Conservation (phyloP, 331 rosid species). For the Malus hybrid region DNA sequence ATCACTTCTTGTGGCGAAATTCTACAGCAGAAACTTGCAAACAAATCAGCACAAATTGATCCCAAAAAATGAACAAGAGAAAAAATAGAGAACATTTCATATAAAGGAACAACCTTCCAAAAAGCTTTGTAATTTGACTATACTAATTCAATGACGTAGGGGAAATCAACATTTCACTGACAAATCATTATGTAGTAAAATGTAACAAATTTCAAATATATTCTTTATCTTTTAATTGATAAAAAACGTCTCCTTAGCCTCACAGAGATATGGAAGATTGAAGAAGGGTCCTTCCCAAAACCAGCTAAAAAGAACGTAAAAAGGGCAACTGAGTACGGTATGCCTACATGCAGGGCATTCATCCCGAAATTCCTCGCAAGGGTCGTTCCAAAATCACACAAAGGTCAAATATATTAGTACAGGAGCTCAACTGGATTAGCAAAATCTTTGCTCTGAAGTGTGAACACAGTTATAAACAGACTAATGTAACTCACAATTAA, state of each 20-base stretch:
- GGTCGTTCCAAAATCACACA: background rate
- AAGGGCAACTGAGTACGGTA: background rate
- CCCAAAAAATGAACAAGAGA: background rate
- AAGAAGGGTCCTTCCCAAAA: background rate
- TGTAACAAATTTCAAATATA: too few relatives aligned
- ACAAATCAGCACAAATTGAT: conserved; percentile 4
- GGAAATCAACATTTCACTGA: too few relatives aligned
- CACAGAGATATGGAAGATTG: background rate
- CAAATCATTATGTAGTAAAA: background rate
- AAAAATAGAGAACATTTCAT: background rate
- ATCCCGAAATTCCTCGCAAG: background rate
- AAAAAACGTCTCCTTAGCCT: background rate
- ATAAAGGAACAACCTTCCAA: background rate
- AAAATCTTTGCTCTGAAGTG: background rate
- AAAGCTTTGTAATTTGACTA: background rate
- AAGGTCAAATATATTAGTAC: background rate
- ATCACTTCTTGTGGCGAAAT: conserved; percentile 32
- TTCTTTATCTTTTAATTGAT: background rate
- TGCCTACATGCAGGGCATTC: too few relatives aligned
- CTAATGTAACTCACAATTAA: background rate
- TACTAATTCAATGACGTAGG: background rate
- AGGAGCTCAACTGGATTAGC: background rate
- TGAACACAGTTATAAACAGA: background rate
- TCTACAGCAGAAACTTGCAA: conserved; percentile 16
- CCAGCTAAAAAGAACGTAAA: background rate